phyloP scores from a whole-genome alignment of 75 land plant genomes.

The Sequoia sempervirens region DNA sequence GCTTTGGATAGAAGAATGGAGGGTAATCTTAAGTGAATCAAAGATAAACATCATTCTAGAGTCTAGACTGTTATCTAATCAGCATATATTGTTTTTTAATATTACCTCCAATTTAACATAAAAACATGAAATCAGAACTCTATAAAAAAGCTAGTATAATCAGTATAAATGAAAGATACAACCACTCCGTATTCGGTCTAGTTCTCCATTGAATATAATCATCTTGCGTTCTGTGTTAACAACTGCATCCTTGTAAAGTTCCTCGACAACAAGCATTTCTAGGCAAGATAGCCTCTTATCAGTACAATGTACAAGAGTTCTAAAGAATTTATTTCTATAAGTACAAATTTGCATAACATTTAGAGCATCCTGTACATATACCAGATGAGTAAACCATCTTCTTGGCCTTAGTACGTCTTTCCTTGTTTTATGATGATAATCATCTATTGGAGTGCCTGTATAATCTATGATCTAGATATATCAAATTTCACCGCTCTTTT shows the following conservation, averaged over 20 bases:
- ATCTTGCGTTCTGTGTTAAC: slow-evolving; percentile 50
- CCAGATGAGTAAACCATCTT: not conserved
- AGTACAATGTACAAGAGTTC: not conserved
- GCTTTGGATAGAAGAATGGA: slow-evolving; percentile 94
- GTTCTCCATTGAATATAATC: slow-evolving; percentile 94
- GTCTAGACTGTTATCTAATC: not conserved
- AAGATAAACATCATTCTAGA: not conserved
- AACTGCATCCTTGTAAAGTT: slow-evolving; percentile 88
- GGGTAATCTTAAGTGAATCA: slow-evolving; percentile 70
- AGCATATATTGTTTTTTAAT: not conserved
- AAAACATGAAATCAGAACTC: not conserved
- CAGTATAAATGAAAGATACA: slow-evolving; percentile 71
- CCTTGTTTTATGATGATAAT: not conserved
- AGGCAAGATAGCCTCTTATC: slow-evolving; percentile 5
- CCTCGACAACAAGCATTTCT: slow-evolving; percentile 99
- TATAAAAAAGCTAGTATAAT: not conserved
- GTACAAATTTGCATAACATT: not conserved
- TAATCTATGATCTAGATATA: not conserved
- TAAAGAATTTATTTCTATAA: not conserved
- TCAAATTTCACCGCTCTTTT: not conserved
- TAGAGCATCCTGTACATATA: not conserved
- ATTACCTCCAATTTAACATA: not conserved
- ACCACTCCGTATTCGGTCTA: slow-evolving; percentile 94
- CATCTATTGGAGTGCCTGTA: not conserved
- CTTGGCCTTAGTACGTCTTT: not conserved